Conservation (phyloP, 306 rosid genomes). For the Quercus berberidifolia region DNA sequence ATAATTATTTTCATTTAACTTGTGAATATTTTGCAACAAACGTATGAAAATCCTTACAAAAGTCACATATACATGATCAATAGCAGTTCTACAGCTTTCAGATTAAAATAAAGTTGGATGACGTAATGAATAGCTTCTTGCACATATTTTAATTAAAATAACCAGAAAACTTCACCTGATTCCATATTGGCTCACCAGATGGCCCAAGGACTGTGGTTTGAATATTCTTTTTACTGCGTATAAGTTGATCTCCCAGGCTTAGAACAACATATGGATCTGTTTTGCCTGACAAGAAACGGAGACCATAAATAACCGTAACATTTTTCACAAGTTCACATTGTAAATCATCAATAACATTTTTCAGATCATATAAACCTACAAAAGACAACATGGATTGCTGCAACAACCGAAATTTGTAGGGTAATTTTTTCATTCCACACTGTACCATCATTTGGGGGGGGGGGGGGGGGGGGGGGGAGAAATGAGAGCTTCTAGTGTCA, state of each 20-base stretch:
- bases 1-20: too few species aligned
- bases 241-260: slow-evolving; percentile 75
- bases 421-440: too few species aligned
- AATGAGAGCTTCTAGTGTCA: too few species aligned
- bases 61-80: slow-evolving; percentile 19
- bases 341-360: too few species aligned
- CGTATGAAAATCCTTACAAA: slow-evolving; percentile 84
- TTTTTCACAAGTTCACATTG: too few species aligned
- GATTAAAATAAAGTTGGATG: background rate
- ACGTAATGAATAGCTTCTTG: background rate
- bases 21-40: slow-evolving; percentile 29
- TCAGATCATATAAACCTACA: too few species aligned
- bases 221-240: slow-evolving; percentile 94
- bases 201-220: slow-evolving; percentile 95
- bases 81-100: background rate
- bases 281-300: slow-evolving; percentile 55
- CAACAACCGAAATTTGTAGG: too few species aligned
- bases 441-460: too few species aligned
- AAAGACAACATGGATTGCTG: too few species aligned
- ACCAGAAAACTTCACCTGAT: slow-evolving; percentile 66
- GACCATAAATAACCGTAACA: background rate
- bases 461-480: fast-evolving
- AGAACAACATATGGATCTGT: slow-evolving; percentile 92
- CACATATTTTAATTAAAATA: background rate
- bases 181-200: slow-evolving; percentile 99